Conservation (phyloP, 768 basidiomycete species). For the Leccinum boreale region DNA sequence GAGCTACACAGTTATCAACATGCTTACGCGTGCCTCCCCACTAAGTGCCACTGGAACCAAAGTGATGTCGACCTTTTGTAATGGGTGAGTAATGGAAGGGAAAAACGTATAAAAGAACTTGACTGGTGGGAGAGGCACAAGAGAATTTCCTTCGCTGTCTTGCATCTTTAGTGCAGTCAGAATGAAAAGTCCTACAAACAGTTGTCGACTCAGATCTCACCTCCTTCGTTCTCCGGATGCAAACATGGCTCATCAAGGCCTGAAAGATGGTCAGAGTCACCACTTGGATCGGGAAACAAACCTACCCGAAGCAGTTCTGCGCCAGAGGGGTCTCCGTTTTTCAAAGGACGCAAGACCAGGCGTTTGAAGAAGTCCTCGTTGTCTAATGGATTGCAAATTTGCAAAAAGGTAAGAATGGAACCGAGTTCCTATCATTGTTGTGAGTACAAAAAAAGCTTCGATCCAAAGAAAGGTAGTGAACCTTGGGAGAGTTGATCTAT, state of each 20-base stretch:
- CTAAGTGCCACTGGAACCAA: constrained; percentile 64
- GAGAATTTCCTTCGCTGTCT: constrained; percentile 66
- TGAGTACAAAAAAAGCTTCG: background rate
- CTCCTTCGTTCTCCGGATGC: constrained; percentile 83
- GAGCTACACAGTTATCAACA: background rate
- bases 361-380: constrained; percentile 80
- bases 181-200: background rate
- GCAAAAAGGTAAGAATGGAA: constrained; percentile 78
- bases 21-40: constrained; percentile 59
- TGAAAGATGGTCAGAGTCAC: constrained; percentile 26
- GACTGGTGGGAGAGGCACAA: constrained; percentile 76
- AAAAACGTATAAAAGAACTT: constrained; percentile 4
- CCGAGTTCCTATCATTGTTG: constrained; percentile 68
- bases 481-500: constrained; percentile 78
- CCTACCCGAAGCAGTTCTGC: constrained; percentile 67
- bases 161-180: constrained; percentile 61
- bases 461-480: constrained; percentile 21
- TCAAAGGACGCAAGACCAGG: constrained; percentile 73
- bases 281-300: background rate
- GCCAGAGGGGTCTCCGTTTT: constrained; percentile 63
- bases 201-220: constrained; percentile 29
- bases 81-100: constrained; percentile 1
- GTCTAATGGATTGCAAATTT: constrained; percentile 82
- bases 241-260: constrained; percentile 75
- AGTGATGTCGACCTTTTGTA: constrained; percentile 69